phyloP scores from a whole-genome alignment of 2,329 filamentous ascomycete genomes.

The Sporothrix schenckii region DNA sequence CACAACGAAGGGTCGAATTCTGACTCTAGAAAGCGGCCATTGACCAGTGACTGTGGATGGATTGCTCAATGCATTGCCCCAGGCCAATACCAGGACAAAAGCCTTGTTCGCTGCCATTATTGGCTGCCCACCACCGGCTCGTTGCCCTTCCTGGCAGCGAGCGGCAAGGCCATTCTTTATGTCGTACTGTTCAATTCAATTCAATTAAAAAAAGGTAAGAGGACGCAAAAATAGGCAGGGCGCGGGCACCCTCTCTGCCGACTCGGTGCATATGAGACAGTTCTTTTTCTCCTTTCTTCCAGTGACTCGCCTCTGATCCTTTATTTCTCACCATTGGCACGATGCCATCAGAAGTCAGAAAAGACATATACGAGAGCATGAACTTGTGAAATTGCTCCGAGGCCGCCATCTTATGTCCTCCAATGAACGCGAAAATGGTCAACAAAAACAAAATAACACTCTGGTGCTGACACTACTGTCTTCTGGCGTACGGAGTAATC shows the following conservation, averaged over 20 bases:
- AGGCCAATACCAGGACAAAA: neutral
- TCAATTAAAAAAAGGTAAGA: neutral
- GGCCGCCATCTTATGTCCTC: neutral
- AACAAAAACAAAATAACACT: constrained; percentile 19
- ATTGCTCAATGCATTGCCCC: neutral
- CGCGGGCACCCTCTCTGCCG: neutral
- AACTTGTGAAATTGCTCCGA: neutral
- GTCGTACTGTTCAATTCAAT: neutral
- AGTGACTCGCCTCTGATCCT: neutral
- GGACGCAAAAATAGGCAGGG: neutral
- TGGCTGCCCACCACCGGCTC: constrained; percentile 17
- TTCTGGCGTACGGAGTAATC: neutral
- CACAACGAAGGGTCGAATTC: neutral
- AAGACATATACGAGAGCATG: neutral
- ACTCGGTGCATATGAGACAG: neutral
- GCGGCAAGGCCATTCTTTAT: constrained; percentile 15
- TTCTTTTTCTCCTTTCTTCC: neutral
- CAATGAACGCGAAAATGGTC: constrained; percentile 5
- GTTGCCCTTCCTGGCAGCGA: constrained; percentile 22
- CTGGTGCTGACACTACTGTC: constrained; percentile 16
- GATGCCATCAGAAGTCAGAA: neutral
- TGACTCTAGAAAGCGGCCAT: neutral
- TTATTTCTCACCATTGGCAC: constrained; percentile 1
- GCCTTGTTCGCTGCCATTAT: constrained; percentile 28
- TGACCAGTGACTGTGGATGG: constrained; percentile 10